Conservation (phyloP, 2,329 filamentous ascomycete species). For the Diaporthe sp. region DNA sequence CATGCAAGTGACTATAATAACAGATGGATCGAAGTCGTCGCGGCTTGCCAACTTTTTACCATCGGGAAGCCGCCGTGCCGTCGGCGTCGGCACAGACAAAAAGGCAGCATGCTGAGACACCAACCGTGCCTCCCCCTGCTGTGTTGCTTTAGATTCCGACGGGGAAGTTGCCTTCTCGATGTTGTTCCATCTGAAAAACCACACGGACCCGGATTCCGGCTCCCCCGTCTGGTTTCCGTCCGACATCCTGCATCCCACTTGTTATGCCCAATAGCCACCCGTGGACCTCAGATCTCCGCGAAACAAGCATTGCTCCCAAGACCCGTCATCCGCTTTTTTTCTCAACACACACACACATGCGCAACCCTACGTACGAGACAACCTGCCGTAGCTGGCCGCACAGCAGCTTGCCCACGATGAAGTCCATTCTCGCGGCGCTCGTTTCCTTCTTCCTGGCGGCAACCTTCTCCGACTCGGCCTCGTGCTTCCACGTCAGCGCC, state of each 20-base stretch:
- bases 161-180: slow-evolving; percentile 14
- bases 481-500: slow-evolving; percentile 7
- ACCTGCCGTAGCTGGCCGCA: not conserved
- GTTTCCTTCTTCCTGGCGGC: not conserved
- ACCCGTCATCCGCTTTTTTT: slow-evolving; percentile 1
- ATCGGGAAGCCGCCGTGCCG: slow-evolving; percentile 22
- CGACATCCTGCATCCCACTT: not conserved
- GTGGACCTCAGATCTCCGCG: not conserved
- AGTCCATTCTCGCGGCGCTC: not conserved
- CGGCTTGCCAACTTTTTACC: not conserved
- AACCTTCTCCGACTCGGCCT: not conserved
- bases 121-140: slow-evolving; percentile 12
- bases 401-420: not conserved
- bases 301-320: slow-evolving; percentile 28
- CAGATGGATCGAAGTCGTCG: not conserved
- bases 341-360: too few relatives aligned
- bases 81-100: slow-evolving; percentile 3
- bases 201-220: not conserved
- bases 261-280: slow-evolving; percentile 6
- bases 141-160: not conserved
- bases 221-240: slow-evolving; percentile 2
- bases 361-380: not conserved
- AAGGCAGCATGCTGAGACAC: slow-evolving; percentile 15
- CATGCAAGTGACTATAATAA: not conserved
- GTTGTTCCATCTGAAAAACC: slow-evolving; percentile 21